Evolutionary conservation across 139 green algal genomes (phyloP).

Genomic region (Tetradesmus obliquus): DNA sequence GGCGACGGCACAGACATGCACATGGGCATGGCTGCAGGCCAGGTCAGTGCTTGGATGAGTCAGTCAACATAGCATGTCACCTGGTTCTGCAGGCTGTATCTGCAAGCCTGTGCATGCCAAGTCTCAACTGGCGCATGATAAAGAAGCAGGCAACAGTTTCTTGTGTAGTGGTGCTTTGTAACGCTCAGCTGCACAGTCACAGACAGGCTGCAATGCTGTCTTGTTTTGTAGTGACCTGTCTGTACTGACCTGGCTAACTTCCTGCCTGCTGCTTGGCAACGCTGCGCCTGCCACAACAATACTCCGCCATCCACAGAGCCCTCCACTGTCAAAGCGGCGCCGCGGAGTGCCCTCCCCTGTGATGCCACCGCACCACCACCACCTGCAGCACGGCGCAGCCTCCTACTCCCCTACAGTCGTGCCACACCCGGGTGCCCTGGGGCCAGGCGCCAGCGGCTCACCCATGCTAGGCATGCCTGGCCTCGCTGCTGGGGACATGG

Average conservation of each 20-base stretch:
- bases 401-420: conserved; percentile 26
- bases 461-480: conserved; percentile 21
- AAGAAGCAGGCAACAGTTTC: no score
- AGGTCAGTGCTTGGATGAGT: not conserved
- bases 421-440: conserved; percentile 26
- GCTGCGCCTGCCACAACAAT: not conserved
- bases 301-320: not conserved
- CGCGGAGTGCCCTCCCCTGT: conserved; percentile 20
- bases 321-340: conserved; percentile 2
- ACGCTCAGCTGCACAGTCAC: no score
- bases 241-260: not conserved
- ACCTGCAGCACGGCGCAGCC: not conserved
- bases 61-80: no score
- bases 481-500: not conserved
- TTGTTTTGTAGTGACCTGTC: no score
- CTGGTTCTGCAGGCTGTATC: not conserved
- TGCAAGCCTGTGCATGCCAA: not conserved
- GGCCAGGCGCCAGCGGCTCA: not conserved
- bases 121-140: no score
- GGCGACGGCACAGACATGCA: not conserved
- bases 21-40: not conserved
- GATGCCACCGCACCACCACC: conserved; percentile 4
- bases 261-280: not conserved
- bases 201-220: no score
- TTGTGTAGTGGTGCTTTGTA: no score